phyloP scores from a whole-genome alignment of 176 grass and related monocot species.

The barley (Hordeum vulgare) region DNA sequence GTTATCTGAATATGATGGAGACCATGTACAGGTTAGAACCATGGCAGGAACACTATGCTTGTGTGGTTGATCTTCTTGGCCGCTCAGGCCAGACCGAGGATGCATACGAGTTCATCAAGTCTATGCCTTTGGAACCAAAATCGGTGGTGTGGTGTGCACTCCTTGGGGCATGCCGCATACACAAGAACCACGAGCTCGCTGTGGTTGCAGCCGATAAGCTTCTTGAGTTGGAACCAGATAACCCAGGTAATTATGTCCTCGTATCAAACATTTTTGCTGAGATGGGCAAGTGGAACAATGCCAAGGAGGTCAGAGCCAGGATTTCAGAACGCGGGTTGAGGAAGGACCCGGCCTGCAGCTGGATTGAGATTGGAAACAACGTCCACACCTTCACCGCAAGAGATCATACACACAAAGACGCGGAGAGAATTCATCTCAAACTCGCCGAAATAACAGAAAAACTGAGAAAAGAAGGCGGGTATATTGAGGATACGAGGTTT shows the following conservation, averaged over 20 bases:
- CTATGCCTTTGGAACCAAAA: constrained; percentile 61
- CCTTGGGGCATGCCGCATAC: constrained; percentile 63
- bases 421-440: constrained; percentile 49
- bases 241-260: constrained; percentile 71
- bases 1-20: constrained; percentile 65
- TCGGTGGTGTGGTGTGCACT: constrained; percentile 77
- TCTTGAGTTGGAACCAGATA: constrained; percentile 63
- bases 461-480: constrained; percentile 42
- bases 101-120: constrained; percentile 63
- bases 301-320: constrained; percentile 44
- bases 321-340: constrained; percentile 55
- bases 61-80: constrained; percentile 76
- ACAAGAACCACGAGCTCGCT: constrained; percentile 51
- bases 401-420: constrained; percentile 41
- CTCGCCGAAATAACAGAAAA: constrained; percentile 45
- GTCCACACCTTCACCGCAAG: constrained; percentile 54
- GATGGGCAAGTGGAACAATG: constrained; percentile 65
- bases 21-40: constrained; percentile 48
- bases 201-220: constrained; percentile 56
- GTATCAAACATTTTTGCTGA: constrained; percentile 73
- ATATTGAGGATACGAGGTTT: constrained; percentile 54
- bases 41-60: constrained; percentile 82
- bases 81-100: constrained; percentile 55
- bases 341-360: constrained; percentile 77
- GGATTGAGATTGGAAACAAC: constrained; percentile 58